Evolutionary conservation across 441 rosid genomes (phyloP), one percentile per base, ranked within the genome.

Genomic region (Melastoma candidum): DNA sequence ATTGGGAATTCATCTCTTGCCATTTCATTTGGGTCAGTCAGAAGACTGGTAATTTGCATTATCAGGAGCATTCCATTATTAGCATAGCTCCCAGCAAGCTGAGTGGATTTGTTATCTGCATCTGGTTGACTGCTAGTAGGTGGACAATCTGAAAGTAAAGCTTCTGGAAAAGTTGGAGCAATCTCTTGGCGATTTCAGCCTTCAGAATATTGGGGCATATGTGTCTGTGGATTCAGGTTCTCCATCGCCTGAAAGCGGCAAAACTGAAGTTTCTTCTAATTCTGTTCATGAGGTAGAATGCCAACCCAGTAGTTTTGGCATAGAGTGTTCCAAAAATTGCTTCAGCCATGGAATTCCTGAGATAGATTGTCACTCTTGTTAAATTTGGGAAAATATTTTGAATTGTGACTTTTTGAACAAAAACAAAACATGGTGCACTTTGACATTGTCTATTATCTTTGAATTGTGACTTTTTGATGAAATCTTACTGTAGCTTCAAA

Each of bases 161-260:
- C 79, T 93, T 57, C 80, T 93, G 58, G 96, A 88, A 64, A 93
- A 88, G 78, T 71, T 93, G 66, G 90, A 93, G 68, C 96, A 84
- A 58, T 86, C 87, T 69, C 83, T 86, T 63, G 78, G 74, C 53
- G 85, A 81, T 60, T 90, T 86, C 66, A 83, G 75, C 66, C 79
- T 88, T 54, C 76, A 75, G 62, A 58, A 67, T 56, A 85, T 64
- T 51, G 84, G 74, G 47, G 57, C 82, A 60, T 67, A 68, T 59
- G 61, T 49, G 61, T 56, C 57, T 60, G 65, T 73, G 56, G 52
- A 72, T 64, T 71, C 81, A 60, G 74, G 47, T 65, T 78, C 66
- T 60, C 69, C 59, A 63, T 69, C 74, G 48, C 70, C 64, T 49
- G 68, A 69, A 56, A 80, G 65, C 63, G 68, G 65, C 32, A 58